A percentile compares a stretch with the other conserved stretches of the same genome.
phyloP scores from a whole-genome alignment of 495 filamentous ascomycete species.

The Xylaria palmicola region DNA sequence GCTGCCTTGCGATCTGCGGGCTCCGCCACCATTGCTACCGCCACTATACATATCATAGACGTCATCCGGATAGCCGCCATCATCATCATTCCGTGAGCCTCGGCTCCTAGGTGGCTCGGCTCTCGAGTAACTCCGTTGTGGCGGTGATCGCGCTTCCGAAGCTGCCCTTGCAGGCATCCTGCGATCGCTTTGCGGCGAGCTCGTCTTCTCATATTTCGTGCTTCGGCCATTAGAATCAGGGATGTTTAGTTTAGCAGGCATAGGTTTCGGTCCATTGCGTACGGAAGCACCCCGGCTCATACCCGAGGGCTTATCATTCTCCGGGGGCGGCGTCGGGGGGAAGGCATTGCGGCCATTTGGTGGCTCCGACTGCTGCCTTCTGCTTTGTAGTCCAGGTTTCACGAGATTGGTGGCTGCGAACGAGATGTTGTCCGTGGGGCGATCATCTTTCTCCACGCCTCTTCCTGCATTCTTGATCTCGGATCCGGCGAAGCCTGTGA shows the following conservation, averaged over 20 bases:
- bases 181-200: constrained; percentile 44
- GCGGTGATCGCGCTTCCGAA: constrained; percentile 42
- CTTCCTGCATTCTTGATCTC: constrained; percentile 63
- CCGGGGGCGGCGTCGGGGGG: constrained; percentile 93
- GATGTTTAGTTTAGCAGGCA: constrained; percentile 55
- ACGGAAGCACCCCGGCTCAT: constrained; percentile 54
- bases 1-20: constrained; percentile 34
- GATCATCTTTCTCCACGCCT: constrained; percentile 60
- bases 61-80: constrained; percentile 56
- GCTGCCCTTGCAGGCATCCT: constrained; percentile 36
- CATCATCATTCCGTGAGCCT: constrained; percentile 53
- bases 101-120: constrained; percentile 32
- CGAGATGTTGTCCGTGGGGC: constrained; percentile 75
- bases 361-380: constrained; percentile 84
- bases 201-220: constrained; percentile 49
- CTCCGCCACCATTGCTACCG: constrained; percentile 36
- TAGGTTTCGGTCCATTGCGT: constrained; percentile 53
- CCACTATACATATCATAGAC: constrained; percentile 67
- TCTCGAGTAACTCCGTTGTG: constrained; percentile 53
- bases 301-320: constrained; percentile 60
- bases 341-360: constrained; percentile 78
- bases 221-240: constrained; percentile 42
- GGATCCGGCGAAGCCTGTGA: constrained; percentile 71
- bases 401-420: constrained; percentile 90
- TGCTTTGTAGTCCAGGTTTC: constrained; percentile 73